Base-by-base conservation (phyloP, 441 rosid genomes). In the Geranium incanum region DNA sequence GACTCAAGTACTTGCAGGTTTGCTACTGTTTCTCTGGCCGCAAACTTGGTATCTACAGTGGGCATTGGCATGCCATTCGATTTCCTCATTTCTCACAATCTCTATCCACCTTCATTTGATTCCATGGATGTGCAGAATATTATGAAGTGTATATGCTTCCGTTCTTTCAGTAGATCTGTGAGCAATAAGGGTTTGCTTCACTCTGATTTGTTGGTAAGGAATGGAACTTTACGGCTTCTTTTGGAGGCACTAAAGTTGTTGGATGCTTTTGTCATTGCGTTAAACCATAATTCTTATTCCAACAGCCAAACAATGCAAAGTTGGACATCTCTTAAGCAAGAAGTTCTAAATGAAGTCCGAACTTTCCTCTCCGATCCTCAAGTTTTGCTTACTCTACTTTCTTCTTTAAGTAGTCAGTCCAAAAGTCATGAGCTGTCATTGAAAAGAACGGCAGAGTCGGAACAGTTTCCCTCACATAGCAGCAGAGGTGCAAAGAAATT, bases 131-230 rank as follows among this genome's bases (percentile, higher is more conserved):
- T 90, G 82, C 91, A 88, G 81, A 82, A 75, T 76, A 71, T 92
- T 78, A 77, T 86, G 78, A 88, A 76, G 68, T 87, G 94, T 84
- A 82, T 87, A 74, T 84, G 90, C 79, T 92, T 97, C 64, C 87
- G 85, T 59, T 80, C 93, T 72, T 87, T 90, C 72, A 80, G 90
- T 82, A 85, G 96, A 75, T 81, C 95, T 12, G 82, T 82, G 33
- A 82, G 91, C 85, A 92, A 80, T 69, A 91, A 84, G 85, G 97
- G 99, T 74, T 79, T 95, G 84, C 99, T 88, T 74, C 93, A 93
- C 81, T 82, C 88, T 55, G 88, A 92, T 78, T 80, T 85, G 80
- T 83, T 89, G 70, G 93, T 92, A 78, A 92, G 86, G 76, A 89
- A 88, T 83, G 96, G 88, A 79, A 89, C 93, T 71, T 78, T 95